Conservation (phyloP, 1,139 yeast species). For the Kurtzmaniella quercitrusa region DNA sequence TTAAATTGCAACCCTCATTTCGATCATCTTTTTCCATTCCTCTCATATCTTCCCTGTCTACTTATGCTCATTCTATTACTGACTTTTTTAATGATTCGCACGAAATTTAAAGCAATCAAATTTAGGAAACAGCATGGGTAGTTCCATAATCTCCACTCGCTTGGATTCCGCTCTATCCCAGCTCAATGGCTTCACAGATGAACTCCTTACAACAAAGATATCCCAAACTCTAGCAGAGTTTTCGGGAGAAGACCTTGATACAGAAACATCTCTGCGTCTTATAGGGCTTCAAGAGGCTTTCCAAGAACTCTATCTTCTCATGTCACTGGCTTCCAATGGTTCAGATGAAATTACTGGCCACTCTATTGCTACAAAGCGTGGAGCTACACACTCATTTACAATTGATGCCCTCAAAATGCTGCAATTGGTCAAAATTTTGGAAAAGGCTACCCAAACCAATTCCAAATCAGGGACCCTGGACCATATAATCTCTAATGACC, state of each 20-base stretch:
- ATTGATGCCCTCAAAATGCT: background rate
- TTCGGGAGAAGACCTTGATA: background rate
- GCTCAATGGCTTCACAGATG: constrained; percentile 9
- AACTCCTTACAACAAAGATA: constrained; percentile 5
- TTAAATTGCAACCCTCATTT: too few relatives aligned
- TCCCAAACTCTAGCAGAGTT: constrained; percentile 4
- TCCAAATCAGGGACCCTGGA: background rate
- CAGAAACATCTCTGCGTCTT: constrained; percentile 8
- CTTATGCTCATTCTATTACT: too few relatives aligned
- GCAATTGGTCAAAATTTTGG: constrained; percentile 5
- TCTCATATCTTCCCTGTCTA: background rate
- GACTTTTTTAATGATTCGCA: background rate
- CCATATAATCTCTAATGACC: background rate
- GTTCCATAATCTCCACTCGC: constrained; percentile 8
- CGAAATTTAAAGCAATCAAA: background rate
- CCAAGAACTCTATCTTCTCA: constrained; percentile 20
- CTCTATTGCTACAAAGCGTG: background rate
- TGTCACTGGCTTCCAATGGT: background rate
- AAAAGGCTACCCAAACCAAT: constrained; percentile 1
- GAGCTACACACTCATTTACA: background rate
- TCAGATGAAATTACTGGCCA: background rate
- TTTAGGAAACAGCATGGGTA: background rate
- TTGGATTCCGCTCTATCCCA: constrained; percentile 3
- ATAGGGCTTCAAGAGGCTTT: constrained; percentile 19
- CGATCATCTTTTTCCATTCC: background rate